These are phyloP conservation scores for Trichoderma asperellum DNA, from an alignment of 2,329 filamentous ascomycete species.

Conservation along the genomic window DNA sequence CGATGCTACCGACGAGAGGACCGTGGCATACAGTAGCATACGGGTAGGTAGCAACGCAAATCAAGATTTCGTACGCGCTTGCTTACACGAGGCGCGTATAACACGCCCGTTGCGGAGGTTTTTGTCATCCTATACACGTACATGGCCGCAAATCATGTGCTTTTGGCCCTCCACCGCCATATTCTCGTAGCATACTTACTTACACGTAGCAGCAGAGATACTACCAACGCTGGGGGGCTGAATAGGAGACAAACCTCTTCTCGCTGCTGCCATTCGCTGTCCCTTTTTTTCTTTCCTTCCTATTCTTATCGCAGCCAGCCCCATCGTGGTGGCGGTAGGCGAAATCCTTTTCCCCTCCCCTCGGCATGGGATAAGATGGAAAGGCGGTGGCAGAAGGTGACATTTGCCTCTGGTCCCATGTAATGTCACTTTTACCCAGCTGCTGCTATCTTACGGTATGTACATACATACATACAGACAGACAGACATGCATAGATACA, in stretches of 20 bases:
- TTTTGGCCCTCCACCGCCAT: constrained; percentile 1
- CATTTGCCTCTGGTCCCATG: constrained; percentile 3
- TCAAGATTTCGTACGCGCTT: background rate
- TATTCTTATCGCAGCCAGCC: constrained; percentile 11
- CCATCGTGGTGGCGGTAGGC: background rate
- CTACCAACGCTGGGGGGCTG: background rate
- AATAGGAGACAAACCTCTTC: background rate
- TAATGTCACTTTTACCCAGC: background rate
- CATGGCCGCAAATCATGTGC: constrained; percentile 8
- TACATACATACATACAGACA: background rate
- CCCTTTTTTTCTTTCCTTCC: background rate
- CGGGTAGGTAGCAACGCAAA: background rate
- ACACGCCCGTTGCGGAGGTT: background rate
- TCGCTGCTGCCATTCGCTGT: background rate
- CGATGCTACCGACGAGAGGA: background rate
- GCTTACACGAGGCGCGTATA: background rate
- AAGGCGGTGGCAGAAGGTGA: constrained; percentile 20
- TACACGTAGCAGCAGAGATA: background rate
- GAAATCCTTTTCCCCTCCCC: background rate
- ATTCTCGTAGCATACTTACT: background rate
- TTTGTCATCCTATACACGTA: background rate
- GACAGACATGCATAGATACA: background rate
- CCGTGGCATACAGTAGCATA: background rate
- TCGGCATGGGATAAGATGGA: constrained; percentile 8
- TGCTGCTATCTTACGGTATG: background rate